Percentiles rank a stretch among this genome's conserved stretches.
Evolutionary conservation across 768 basidiomycete genomes (phyloP).

Genomic region (Rhizopogon sp.): DNA sequence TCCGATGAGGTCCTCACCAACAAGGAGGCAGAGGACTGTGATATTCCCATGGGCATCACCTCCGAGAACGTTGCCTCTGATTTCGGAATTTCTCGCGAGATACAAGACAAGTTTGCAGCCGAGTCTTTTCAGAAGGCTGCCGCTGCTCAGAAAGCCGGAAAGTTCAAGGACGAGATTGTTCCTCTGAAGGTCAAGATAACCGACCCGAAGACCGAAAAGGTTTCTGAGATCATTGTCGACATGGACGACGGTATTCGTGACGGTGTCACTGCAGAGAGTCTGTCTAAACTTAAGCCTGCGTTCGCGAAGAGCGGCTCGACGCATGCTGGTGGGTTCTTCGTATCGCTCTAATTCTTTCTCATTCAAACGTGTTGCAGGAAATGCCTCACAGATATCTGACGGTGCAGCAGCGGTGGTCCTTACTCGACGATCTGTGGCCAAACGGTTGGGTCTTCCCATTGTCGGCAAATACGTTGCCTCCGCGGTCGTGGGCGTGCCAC

Average conservation of each 20-base stretch:
- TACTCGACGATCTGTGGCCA: constrained; percentile 72
- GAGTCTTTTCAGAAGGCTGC: constrained; percentile 82
- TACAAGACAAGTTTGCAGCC: constrained; percentile 85
- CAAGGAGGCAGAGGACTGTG: constrained; percentile 74
- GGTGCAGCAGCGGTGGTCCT: constrained; percentile 90
- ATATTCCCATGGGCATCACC: constrained; percentile 89
- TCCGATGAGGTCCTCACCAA: constrained; percentile 62
- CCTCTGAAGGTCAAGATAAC: constrained; percentile 67
- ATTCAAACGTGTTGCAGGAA: constrained; percentile 36
- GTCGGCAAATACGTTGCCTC: constrained; percentile 80
- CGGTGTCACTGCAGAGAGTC: constrained; percentile 73
- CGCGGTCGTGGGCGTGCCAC: constrained; percentile 73
- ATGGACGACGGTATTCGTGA: constrained; percentile 83
- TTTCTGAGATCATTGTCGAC: constrained; percentile 64
- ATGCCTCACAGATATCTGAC: constrained; percentile 87
- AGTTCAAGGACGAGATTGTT: constrained; percentile 80
- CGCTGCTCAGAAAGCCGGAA: constrained; percentile 73
- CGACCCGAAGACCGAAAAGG: constrained; percentile 72
- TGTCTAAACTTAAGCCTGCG: constrained; percentile 81
- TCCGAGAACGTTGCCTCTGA: constrained; percentile 89
- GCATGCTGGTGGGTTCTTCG: constrained; percentile 51
- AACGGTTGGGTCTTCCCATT: constrained; percentile 80
- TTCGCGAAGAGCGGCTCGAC: constrained; percentile 74
- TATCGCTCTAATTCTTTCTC: not conserved
- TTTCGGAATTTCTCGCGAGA: constrained; percentile 64